Base-by-base conservation (phyloP, 1,284 basidiomycete genomes). In the Coniferiporia weirii region DNA sequence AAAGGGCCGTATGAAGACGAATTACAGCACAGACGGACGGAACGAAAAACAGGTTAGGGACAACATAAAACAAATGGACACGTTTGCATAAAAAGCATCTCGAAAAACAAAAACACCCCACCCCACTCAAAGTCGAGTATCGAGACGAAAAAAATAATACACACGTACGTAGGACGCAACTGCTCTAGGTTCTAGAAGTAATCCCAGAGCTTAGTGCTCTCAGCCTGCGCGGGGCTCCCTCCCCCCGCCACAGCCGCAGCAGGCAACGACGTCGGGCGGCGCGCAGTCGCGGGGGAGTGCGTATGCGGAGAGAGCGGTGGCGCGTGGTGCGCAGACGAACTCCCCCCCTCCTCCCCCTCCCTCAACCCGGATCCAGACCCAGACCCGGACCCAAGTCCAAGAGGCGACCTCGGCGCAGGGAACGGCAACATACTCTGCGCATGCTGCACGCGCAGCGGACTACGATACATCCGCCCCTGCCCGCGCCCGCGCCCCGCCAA, bases 391-490 rank as follows among this genome's bases (percentile, higher is more conserved):
- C 12, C 44, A 20, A 7, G 38, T 5, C 27, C 27, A 27, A 27
- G 27, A 27, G 27, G 38, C 38, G 9, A 15, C 38, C 1, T 7
- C 3, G 15, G 38, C 34, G 51, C 4, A 17, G 59, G 59, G 54
- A 61, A 54, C n/a, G 56, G 56, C 40, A 61, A 15, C 47, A 61
- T 54, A 27, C 60, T 61, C 47, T 61, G 60, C 47, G 60, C 36
- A 36, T 61, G 60, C 47, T 57, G 56, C 9, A 36, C 27, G 15
- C 60, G 44, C 40, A 52, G 44, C 45, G 57, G 57, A 38, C 38
- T 52, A 15, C 57, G 52, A 13, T 19, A 20, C 27, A 3, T 27
- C 27, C 27, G 27, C 27, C 27, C 27, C 27, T 27, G 5, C 2
- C 2, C 27, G 27, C 27, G 45, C 46, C 45, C 19, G 10, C 27